phyloP scores from a whole-genome alignment of 768 basidiomycete species.

The Pleurotus sapidus region DNA sequence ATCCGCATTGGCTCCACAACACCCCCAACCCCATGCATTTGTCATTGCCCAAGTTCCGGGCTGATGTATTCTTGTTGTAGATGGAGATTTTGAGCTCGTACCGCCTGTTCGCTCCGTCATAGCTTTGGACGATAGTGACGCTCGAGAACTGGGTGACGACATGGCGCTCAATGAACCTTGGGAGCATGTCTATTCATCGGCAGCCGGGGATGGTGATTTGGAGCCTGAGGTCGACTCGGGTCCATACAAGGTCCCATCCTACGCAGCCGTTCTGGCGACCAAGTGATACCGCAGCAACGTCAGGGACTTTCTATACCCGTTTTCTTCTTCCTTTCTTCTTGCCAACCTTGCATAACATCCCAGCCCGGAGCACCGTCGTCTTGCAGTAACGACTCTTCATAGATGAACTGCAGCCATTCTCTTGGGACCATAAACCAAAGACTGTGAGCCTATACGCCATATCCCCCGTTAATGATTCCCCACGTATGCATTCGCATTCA shows the following conservation, averaged over 20 bases:
- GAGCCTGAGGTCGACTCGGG: constrained; percentile 12
- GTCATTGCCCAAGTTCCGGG: background rate
- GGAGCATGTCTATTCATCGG: constrained; percentile 45
- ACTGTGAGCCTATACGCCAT: background rate
- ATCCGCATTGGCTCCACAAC: constrained; percentile 1
- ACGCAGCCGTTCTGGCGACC: constrained; percentile 9
- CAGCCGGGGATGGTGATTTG: constrained; percentile 27
- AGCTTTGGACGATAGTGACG: constrained; percentile 47
- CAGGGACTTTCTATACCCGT: background rate
- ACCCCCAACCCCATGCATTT: background rate
- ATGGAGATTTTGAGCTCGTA: constrained; percentile 56
- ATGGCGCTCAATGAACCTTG: constrained; percentile 51
- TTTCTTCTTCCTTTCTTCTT: background rate
- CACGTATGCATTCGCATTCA: background rate
- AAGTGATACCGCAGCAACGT: background rate
- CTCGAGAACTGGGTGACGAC: constrained; percentile 27
- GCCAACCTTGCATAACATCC: background rate
- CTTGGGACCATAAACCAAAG: background rate
- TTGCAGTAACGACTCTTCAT: constrained; percentile 6
- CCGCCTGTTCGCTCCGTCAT: constrained; percentile 54
- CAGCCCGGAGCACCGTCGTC: background rate
- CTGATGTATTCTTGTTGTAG: constrained; percentile 19
- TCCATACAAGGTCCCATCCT: constrained; percentile 6
- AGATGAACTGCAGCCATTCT: constrained; percentile 2
- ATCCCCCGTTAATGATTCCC: background rate